Evolutionary conservation across 169 alveolate genomes (phyloP), one percentile per base, ranked within the genome.

Genomic region (Eimeria falciformis): DNA sequence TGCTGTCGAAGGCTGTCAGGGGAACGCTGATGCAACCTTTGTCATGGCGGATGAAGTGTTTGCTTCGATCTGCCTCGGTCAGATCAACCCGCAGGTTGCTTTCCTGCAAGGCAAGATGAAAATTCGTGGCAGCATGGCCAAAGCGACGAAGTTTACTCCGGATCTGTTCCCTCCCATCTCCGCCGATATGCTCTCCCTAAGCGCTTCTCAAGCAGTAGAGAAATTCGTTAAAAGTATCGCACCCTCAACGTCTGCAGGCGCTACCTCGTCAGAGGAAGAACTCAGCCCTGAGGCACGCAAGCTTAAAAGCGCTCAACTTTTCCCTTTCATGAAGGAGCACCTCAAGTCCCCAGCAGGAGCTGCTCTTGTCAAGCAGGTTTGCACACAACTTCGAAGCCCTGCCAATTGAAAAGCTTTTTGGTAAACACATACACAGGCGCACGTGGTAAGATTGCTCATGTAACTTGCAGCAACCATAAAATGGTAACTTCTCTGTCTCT

Each of bases 101-200:
- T 96, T 97, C 94, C 12, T 83, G 58, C 94, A 91, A 90, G 98
- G 98, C 81, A 97, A 96, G 92, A 95, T 97, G 98, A 97, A 97
- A 92, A 95, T 96, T 69, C 95, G 95, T 92, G 98, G 98, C 71
- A 96, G 95, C 91, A 96, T 97, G 97, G 97, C 96, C 62, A 96
- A 96, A 83, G 98, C 98, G 68, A 96, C 97, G 84, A 97, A 97
- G 89, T 97, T 96, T 93, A 97, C 98, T 78, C 98, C 98, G 55
- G 97, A 96, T 43, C 94, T 97, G 18, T 85, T 92, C 23, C 93
- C 95, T 3, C 62, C 92, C 5, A 91, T 91, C 14, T 0, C 94
- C 75, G 33, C 33, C 25, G 91, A 55, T 5, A 1, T 78, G 25
- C 82, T 90, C 18, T 29, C 90, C 45, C 45, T 79, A 18, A 25